phyloP scores from a whole-genome alignment of 345 rosid genomes.

The Eutrema japonicum region DNA sequence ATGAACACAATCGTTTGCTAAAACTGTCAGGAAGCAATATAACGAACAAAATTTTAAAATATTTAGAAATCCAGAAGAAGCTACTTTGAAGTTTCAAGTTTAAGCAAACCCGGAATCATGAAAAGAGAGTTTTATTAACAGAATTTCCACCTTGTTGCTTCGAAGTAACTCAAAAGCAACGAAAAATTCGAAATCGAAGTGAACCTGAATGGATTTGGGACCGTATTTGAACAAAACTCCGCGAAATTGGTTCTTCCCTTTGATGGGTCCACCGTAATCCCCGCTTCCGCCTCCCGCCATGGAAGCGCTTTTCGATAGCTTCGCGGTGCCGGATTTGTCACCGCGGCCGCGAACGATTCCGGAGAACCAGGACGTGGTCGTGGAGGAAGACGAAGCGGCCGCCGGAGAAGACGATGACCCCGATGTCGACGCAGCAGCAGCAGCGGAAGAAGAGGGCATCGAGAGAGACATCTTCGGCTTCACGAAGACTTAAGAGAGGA shows the following conservation, averaged over 20 bases:
- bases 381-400: constrained; percentile 32
- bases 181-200: constrained; percentile 13
- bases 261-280: constrained; percentile 59
- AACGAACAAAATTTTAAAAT: not conserved
- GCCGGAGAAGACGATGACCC: constrained; percentile 39
- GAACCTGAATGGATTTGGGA: constrained; percentile 82
- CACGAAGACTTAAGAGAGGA: not conserved
- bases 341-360: constrained; percentile 75
- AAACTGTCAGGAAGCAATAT: not conserved
- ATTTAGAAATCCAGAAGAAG: not conserved
- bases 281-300: constrained; percentile 43
- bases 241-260: constrained; percentile 88
- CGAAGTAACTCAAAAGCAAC: constrained; percentile 26
- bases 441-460: constrained; percentile 40
- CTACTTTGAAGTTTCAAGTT: not conserved
- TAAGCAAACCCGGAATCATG: not conserved
- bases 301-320: constrained; percentile 48
- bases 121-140: not conserved
- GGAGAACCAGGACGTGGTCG: constrained; percentile 67
- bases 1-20: constrained; percentile 32
- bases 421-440: constrained; percentile 33
- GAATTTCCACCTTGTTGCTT: not conserved
- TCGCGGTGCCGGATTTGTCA: constrained; percentile 47
- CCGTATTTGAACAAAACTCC: constrained; percentile 94
- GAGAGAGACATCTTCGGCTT: constrained; percentile 43